phyloP scores from a whole-genome alignment of 176 grass and related monocot species.

The Secale cereale region DNA sequence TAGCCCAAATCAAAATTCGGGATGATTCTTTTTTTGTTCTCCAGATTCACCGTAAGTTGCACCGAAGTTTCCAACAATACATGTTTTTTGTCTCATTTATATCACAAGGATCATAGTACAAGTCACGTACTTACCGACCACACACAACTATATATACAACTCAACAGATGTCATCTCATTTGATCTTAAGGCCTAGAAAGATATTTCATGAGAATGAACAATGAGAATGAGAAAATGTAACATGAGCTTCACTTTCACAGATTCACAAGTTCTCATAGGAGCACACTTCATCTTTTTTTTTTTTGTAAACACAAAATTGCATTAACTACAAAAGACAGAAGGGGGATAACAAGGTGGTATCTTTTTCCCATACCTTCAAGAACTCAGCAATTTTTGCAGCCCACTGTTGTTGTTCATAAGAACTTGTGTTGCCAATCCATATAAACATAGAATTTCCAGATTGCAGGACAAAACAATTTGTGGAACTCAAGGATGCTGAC shows the following conservation, averaged over 20 bases:
- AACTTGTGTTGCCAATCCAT: slow-evolving; percentile 81
- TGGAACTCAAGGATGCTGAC: slow-evolving; percentile 64
- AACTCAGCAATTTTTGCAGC: slow-evolving; percentile 77
- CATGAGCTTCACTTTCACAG: slow-evolving; percentile 5
- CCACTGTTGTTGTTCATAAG: slow-evolving; percentile 82
- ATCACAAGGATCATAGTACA: too few species aligned
- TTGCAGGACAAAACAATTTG: slow-evolving; percentile 87
- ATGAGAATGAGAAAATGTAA: not conserved
- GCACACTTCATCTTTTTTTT: not conserved
- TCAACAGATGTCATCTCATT: not conserved
- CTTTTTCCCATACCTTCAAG: slow-evolving; percentile 65
- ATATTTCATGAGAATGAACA: not conserved
- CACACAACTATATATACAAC: too few species aligned
- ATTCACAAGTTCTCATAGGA: not conserved
- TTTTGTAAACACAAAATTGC: not conserved
- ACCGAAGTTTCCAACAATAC: not conserved
- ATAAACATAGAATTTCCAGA: slow-evolving; percentile 62
- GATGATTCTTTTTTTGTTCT: not conserved
- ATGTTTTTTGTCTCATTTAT: too few species aligned
- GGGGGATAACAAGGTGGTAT: not conserved
- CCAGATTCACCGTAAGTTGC: not conserved
- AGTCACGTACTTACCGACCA: too few species aligned
- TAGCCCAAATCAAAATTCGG: not conserved
- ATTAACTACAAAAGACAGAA: slow-evolving; percentile 10
- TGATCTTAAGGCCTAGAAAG: not conserved